Conservation (phyloP, 2,329 filamentous ascomycete genomes). For the Aspergillus sergii region DNA sequence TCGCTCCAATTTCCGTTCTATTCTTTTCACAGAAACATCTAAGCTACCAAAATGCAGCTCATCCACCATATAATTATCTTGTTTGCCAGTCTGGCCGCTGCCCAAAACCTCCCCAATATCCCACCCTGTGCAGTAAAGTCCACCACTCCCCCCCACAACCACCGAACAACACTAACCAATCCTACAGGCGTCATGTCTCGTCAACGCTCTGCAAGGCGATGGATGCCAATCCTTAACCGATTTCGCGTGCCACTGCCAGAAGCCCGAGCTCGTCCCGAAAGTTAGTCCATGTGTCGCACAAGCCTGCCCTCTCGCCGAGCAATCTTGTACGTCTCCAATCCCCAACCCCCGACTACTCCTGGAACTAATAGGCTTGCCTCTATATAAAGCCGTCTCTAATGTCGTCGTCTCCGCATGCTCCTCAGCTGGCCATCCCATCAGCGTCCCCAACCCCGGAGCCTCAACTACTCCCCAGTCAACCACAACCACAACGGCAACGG, state of each 20-base stretch:
- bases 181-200: constrained; percentile 51
- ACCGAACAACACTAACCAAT: not conserved
- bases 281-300: constrained; percentile 52
- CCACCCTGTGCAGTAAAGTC: constrained; percentile 50
- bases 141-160: not conserved
- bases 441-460: constrained; percentile 30
- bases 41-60: constrained; percentile 37
- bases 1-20: not conserved
- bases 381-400: constrained; percentile 37
- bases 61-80: constrained; percentile 36
- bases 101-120: constrained; percentile 47
- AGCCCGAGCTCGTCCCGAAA: constrained; percentile 43
- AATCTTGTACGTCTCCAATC: constrained; percentile 36
- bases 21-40: not conserved
- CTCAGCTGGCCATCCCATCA: constrained; percentile 39
- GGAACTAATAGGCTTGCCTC: not conserved
- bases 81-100: constrained; percentile 48
- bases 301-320: constrained; percentile 43
- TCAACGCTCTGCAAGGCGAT: constrained; percentile 43
- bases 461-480: constrained; percentile 4
- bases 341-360: not conserved
- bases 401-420: constrained; percentile 39
- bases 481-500: not conserved
- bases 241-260: constrained; percentile 54
- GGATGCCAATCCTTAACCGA: constrained; percentile 51